Conservation (phyloP, 2,329 filamentous ascomycete species). For the Alternaria arbusti region DNA sequence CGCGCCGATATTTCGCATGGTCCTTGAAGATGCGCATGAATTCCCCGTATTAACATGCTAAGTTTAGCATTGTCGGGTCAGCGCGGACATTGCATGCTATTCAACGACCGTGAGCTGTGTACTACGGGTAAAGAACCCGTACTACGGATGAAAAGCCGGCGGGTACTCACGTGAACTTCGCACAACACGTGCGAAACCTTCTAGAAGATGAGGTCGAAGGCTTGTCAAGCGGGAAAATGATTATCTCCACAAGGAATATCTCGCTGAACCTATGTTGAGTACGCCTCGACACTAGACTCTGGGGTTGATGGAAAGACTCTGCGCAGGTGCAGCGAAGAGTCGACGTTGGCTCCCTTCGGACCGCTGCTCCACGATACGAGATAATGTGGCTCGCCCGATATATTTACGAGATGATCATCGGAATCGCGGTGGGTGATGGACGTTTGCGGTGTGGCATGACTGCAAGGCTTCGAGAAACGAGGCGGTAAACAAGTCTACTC, state of each 20-base stretch:
- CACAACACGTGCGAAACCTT: background rate
- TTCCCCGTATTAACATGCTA: background rate
- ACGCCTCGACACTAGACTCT: background rate
- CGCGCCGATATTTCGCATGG: background rate
- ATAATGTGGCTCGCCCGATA: background rate
- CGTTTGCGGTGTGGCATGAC: background rate
- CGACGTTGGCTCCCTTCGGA: background rate
- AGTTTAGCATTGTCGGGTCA: background rate
- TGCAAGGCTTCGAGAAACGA: background rate
- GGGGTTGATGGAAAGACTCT: background rate
- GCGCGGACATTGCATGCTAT: background rate
- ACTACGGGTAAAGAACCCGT: background rate
- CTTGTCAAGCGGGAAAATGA: background rate
- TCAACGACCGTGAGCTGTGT: background rate
- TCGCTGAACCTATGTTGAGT: background rate
- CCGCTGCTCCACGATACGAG: background rate
- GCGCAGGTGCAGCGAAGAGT: background rate
- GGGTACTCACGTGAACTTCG: background rate
- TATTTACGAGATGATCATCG: background rate
- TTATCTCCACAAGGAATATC: background rate
- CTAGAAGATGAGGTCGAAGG: background rate
- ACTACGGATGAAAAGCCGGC: background rate
- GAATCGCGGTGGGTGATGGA: background rate
- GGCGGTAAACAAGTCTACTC: background rate
- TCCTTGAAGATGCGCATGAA: background rate